A percentile compares a stretch with the other conserved stretches of the same genome.
phyloP scores from a whole-genome alignment of 306 rosid species.

The Dryas octopetala region DNA sequence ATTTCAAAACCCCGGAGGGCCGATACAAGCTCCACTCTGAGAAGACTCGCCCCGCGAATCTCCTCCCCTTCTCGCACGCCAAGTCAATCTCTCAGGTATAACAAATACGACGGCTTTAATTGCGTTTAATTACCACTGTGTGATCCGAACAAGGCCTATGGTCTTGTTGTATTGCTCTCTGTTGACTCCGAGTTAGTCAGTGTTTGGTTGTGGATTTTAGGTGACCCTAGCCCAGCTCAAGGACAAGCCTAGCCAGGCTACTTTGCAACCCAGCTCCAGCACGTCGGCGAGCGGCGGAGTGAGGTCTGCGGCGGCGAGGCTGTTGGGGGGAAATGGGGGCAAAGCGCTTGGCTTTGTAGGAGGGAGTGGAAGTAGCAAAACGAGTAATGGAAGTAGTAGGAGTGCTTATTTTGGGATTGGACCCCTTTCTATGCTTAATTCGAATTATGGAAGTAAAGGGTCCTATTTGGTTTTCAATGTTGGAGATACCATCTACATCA shows the following conservation, averaged over 20 bases:
- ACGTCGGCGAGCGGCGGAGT: constrained; percentile 74
- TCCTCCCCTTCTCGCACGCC: constrained; percentile 85
- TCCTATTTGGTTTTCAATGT: constrained; percentile 83
- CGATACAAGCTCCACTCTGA: constrained; percentile 91
- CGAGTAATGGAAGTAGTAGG: constrained; percentile 55
- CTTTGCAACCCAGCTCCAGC: constrained; percentile 52
- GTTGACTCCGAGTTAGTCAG: constrained; percentile 24
- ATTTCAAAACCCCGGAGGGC: constrained; percentile 97
- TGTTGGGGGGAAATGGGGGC: constrained; percentile 82
- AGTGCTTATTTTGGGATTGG: constrained; percentile 39
- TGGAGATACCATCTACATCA: constrained; percentile 86
- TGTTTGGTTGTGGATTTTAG: constrained; percentile 36
- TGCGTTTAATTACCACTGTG: too few relatives aligned
- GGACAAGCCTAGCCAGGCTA: constrained; percentile 71
- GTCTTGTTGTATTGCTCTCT: neutral
- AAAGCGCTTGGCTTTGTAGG: constrained; percentile 86
- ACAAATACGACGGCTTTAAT: too few relatives aligned
- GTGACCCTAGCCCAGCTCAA: constrained; percentile 84
- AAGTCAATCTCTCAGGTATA: constrained; percentile 85
- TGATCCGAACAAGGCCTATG: too few relatives aligned
- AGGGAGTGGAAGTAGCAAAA: constrained; percentile 77
- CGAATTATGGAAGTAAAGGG: constrained; percentile 83
- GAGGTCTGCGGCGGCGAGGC: constrained; percentile 84
- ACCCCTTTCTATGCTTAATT: constrained; percentile 47
- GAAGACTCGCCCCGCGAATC: constrained; percentile 86